These are phyloP conservation scores for Glebionis coronaria DNA, from an alignment of 129 eudicot species.

Conservation along the genomic window DNA sequence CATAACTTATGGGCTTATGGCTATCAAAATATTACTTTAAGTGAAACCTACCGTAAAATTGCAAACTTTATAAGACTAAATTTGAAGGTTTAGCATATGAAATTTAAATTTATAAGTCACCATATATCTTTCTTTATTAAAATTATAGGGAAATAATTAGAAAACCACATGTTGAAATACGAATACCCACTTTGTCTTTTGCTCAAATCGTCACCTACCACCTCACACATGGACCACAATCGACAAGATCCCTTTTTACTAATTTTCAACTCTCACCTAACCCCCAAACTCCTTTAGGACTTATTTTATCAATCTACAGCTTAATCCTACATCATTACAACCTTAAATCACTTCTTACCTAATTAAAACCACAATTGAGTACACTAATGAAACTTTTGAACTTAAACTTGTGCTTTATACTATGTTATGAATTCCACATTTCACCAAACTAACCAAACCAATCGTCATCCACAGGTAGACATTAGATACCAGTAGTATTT, in stretches of 20 bases:
- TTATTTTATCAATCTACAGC: not conserved
- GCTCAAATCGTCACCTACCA: slow-evolving; percentile 32
- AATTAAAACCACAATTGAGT: slow-evolving; percentile 7
- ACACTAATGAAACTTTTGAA: no score
- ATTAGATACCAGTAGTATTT: no score
- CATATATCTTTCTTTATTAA: no score
- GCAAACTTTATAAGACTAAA: no score
- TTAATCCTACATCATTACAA: slow-evolving; percentile 14
- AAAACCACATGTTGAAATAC: slow-evolving; percentile 2
- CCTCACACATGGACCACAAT: slow-evolving; percentile 14
- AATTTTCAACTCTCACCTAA: slow-evolving; percentile 33
- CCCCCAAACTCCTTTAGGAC: not conserved
- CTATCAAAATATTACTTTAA: no score
- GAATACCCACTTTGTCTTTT: slow-evolving; percentile 13
- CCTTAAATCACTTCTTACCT: slow-evolving; percentile 24
- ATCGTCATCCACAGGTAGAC: no score
- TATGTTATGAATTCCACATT: no score
- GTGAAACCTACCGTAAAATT: no score
- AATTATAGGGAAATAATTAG: not conserved
- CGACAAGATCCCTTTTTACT: slow-evolving; percentile 16
- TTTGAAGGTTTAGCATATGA: not conserved
- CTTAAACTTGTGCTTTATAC: no score
- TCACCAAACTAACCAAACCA: no score
- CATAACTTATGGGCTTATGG: no score
- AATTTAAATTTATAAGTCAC: not conserved